phyloP scores from a whole-genome alignment of 306 rosid genomes.

The Corylus avellana region DNA sequence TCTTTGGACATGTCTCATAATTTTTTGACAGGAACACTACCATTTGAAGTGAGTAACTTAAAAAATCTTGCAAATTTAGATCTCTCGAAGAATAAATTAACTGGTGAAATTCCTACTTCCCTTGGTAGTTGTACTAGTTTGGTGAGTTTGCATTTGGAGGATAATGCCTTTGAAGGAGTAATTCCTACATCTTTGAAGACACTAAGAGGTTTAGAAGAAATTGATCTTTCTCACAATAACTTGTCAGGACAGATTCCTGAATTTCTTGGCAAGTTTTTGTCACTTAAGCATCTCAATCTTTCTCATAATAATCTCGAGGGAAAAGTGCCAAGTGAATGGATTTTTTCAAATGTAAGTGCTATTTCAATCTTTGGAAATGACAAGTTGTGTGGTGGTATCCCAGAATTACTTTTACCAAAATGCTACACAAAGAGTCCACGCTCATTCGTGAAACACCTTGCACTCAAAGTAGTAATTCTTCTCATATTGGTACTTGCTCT shows the following conservation, averaged over 20 bases:
- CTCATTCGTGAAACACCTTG: neutral
- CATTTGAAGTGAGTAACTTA: conserved; percentile 33
- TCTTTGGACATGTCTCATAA: conserved; percentile 41
- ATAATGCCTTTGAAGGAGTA: conserved; percentile 36
- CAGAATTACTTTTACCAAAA: conserved; percentile 29
- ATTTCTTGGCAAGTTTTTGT: conserved; percentile 24
- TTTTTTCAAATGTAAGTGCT: conserved; percentile 31
- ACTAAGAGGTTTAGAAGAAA: conserved; percentile 36
- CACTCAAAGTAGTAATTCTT: conserved; percentile 22
- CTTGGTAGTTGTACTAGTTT: conserved; percentile 36
- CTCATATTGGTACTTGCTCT: conserved; percentile 13
- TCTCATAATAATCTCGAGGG: conserved; percentile 43
- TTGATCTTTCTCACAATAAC: conserved; percentile 37
- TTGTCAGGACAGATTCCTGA: conserved; percentile 42
- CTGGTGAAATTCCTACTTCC: conserved; percentile 39
- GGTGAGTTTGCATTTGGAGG: conserved; percentile 32
- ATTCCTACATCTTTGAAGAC: conserved; percentile 29
- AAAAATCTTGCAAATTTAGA: conserved; percentile 25
- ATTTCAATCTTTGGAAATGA: conserved; percentile 35
- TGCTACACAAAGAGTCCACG: conserved; percentile 20
- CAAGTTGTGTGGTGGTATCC: conserved; percentile 40
- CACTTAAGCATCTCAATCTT: conserved; percentile 31
- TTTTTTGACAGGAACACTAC: conserved; percentile 33
- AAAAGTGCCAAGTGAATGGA: conserved; percentile 33
- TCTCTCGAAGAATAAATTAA: conserved; percentile 34